Base-by-base conservation (phyloP, 75 land plant species). In the Isoetes taiwanensis region DNA sequence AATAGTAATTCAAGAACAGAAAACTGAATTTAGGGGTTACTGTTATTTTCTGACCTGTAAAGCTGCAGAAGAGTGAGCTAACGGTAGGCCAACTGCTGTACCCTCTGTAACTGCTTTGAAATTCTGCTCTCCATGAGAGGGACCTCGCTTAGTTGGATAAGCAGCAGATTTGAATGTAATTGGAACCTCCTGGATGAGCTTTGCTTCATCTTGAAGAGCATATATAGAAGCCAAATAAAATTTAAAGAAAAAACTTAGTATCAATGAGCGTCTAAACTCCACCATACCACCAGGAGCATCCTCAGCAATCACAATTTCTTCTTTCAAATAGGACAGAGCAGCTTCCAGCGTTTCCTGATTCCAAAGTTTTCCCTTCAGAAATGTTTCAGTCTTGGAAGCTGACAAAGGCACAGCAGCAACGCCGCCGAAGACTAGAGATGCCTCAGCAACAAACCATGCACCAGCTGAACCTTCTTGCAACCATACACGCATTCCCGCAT, bases 241-340 rank as follows among this genome's bases (percentile, higher is more conserved):
- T 41, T 94, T 94, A 64, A 89, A 94, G 67, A 94, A 89, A 64
- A 94, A 94, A 53, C 96, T 89, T 14, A 76, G 28, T 5, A 81
- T 80, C 30, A 94, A 67, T 0, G 96, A 94, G 48, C 43, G 72
- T 14, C 91, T 76, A 31, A 89, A 94, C 62, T 94, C 91, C 20
- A 79, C 77, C 96, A 89, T 94, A 20, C 99, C 99, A 20, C 96
- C 96, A 17, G 99, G 99, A 8, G 99, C 96, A 76, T 82, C 56
- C 31, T 80, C 80, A 54, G 76, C 61, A 34, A 89, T 76, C 24
- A 56, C 28, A 43, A 94, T 69, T 32, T 89, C 91, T 11, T 72
- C 61, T 58, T 72, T 66, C 43, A 94, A 52, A 8, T 63, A 28
- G 21, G 58, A 28, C 33, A 90, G 64, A 38, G 80, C 73, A 68